A percentile compares a stretch with the other conserved stretches of the same genome.
Evolutionary conservation across 495 filamentous ascomycete genomes (phyloP).

Genomic region (Penicillium soppii): DNA sequence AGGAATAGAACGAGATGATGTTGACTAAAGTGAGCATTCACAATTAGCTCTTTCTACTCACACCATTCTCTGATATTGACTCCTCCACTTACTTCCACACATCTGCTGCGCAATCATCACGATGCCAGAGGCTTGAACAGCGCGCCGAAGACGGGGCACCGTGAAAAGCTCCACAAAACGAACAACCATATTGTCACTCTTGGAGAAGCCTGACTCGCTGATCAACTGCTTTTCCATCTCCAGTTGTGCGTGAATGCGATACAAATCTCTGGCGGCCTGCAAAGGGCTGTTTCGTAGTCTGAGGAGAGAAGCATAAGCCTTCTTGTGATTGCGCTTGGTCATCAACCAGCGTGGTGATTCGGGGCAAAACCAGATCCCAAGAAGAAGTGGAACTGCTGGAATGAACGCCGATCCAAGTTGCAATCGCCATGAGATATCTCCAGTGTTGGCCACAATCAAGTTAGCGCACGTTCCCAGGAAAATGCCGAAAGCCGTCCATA

Average conservation of each 20-base stretch:
- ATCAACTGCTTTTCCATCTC: slow-evolving; percentile 39
- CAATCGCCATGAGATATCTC: slow-evolving; percentile 67
- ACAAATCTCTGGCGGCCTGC: slow-evolving; percentile 75
- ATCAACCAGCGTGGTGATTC: slow-evolving; percentile 51
- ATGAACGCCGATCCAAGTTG: slow-evolving; percentile 79
- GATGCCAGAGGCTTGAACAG: slow-evolving; percentile 51
- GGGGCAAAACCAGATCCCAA: slow-evolving; percentile 71
- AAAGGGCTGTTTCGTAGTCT: slow-evolving; percentile 62
- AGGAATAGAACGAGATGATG: slow-evolving; percentile 85
- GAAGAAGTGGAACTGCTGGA: slow-evolving; percentile 64
- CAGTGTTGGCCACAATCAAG: slow-evolving; percentile 58
- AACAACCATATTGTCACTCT: slow-evolving; percentile 36
- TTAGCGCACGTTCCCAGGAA: slow-evolving; percentile 71
- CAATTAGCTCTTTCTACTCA: background rate
- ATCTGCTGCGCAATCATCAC: slow-evolving; percentile 84
- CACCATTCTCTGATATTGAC: background rate
- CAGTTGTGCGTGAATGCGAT: slow-evolving; percentile 65
- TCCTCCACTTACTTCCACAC: slow-evolving; percentile 60
- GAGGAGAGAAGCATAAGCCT: slow-evolving; percentile 63
- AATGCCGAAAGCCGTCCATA: slow-evolving; percentile 84
- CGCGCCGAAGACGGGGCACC: slow-evolving; percentile 56
- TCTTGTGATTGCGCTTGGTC: slow-evolving; percentile 59
- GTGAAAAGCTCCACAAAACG: slow-evolving; percentile 57
- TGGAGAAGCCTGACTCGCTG: slow-evolving; percentile 15
- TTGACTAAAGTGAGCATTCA: slow-evolving; percentile 39